Conservation (phyloP, 2,329 filamentous ascomycete genomes). For the Hypoxylon sp. region DNA sequence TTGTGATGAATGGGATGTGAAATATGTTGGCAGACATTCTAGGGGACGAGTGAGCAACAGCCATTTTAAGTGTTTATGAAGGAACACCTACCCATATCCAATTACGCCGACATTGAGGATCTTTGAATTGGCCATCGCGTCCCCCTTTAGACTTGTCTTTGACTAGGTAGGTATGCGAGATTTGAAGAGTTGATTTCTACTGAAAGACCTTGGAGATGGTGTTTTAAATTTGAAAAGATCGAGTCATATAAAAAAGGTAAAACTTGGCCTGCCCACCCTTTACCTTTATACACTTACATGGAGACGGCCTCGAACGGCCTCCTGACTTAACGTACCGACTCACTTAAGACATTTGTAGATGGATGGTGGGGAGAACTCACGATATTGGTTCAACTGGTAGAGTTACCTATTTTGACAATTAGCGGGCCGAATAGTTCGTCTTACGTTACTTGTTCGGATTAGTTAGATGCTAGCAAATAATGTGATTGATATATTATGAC, state of each 20-base stretch:
- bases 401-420: conserved; percentile 34
- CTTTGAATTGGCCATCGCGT: conserved; percentile 37
- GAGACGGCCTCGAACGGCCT: not conserved
- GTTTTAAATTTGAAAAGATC: not conserved
- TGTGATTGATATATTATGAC: not conserved
- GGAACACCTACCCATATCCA: conserved; percentile 62
- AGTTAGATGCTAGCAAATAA: not conserved
- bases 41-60: conserved; percentile 33
- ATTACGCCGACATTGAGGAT: conserved; percentile 65
- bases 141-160: too few species aligned
- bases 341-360: not conserved
- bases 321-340: not conserved
- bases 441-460: conserved; percentile 15
- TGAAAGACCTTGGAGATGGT: not conserved
- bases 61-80: conserved; percentile 5
- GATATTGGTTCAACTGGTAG: conserved; percentile 38
- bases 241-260: not conserved
- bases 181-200: not conserved
- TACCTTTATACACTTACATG: conserved; percentile 6
- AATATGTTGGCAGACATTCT: conserved; percentile 80
- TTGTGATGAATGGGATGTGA: conserved; percentile 82
- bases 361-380: conserved; percentile 25
- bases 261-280: not conserved
- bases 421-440: conserved; percentile 23
- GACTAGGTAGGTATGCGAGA: not conserved